Base-by-base conservation (phyloP, 2,329 filamentous ascomycete species). In the Thermomyces lanuginosus region DNA sequence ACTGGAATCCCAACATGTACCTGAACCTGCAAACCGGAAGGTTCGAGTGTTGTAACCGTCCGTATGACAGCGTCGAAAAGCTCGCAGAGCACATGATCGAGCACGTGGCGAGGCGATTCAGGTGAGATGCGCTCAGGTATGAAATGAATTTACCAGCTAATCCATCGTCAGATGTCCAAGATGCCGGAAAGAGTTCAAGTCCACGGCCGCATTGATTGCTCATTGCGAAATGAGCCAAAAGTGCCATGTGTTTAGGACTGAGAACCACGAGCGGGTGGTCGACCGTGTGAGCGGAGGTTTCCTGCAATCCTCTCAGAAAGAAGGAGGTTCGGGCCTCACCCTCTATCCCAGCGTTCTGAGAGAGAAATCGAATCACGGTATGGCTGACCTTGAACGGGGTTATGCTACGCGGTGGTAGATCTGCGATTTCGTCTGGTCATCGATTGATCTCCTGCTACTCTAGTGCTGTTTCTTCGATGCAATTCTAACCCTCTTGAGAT, bases 21-120 rank as follows among this genome's bases (percentile, higher is more conserved):
- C 48, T 46, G 29, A 44, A 51, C 28, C 26, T 35, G 4, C 35
- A 43, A 10, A 34, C 33, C 6, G 41, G 44, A 3, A 30, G 36
- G 15, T 58, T 50, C 28, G 33, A 43, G 7, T 59, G 56, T 27
- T 58, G 55, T 22, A 38, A 41, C 10, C 39, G 34, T 6, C 10
- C 31, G 1, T 55, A 51, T 33, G 27, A 21, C 2, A 38, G 23
- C 4, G 15, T 35, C 4, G 29, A 38, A 4, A 39, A 36, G 0
- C 51, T 58, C 16, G 42, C 49, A 12, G 24, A 36, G 6, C 56
- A 60, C 30, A 28, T 58, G 26, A 18, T 27, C 6, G 16, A n/a
- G 6, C 26, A 27, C 17, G 9, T 16, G 26, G 3, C n/a, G 5
- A 9, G 19, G 13, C 9, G 9, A 16, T 26, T 11, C n/a, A 16